phyloP scores from a whole-genome alignment of 495 filamentous ascomycete genomes.

The Penicillium lagena region DNA sequence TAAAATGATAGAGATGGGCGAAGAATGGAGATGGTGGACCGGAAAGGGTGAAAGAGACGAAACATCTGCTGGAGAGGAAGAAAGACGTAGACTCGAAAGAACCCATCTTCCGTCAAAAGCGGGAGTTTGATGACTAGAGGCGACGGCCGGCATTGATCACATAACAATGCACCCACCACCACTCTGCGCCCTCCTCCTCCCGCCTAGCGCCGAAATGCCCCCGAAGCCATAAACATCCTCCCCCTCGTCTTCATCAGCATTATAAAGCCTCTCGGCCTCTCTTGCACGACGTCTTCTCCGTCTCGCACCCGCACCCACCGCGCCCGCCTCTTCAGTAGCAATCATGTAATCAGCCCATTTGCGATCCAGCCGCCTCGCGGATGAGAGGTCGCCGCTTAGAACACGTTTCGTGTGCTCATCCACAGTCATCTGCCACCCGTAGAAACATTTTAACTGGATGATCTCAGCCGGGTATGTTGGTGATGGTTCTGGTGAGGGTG shows the following conservation, averaged over 20 bases:
- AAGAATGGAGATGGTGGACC: no score
- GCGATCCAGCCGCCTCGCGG: slow-evolving; percentile 68
- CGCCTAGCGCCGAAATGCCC: slow-evolving; percentile 14
- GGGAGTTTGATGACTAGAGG: no score
- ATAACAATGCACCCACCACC: slow-evolving; percentile 49
- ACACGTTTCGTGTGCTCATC: slow-evolving; percentile 87
- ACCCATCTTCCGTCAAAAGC: no score
- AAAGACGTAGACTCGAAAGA: not conserved
- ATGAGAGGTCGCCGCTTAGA: slow-evolving; percentile 60
- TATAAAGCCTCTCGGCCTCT: slow-evolving; percentile 66
- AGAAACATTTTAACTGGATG: slow-evolving; percentile 85
- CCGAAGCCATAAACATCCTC: slow-evolving; percentile 29
- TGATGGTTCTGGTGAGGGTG: slow-evolving; percentile 4
- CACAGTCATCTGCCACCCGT: slow-evolving; percentile 90
- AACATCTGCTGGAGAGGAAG: not conserved
- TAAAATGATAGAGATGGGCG: no score
- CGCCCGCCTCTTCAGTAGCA: slow-evolving; percentile 75
- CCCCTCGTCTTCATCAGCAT: slow-evolving; percentile 64
- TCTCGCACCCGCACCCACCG: slow-evolving; percentile 56
- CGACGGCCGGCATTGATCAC: slow-evolving; percentile 22
- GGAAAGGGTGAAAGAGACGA: not conserved
- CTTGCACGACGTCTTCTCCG: slow-evolving; percentile 67
- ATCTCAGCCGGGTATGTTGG: slow-evolving; percentile 61
- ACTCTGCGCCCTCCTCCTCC: slow-evolving; percentile 46
- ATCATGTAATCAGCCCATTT: slow-evolving; percentile 97